Evolutionary conservation across 768 basidiomycete species (phyloP).

Genomic region (Suillus americanus): DNA sequence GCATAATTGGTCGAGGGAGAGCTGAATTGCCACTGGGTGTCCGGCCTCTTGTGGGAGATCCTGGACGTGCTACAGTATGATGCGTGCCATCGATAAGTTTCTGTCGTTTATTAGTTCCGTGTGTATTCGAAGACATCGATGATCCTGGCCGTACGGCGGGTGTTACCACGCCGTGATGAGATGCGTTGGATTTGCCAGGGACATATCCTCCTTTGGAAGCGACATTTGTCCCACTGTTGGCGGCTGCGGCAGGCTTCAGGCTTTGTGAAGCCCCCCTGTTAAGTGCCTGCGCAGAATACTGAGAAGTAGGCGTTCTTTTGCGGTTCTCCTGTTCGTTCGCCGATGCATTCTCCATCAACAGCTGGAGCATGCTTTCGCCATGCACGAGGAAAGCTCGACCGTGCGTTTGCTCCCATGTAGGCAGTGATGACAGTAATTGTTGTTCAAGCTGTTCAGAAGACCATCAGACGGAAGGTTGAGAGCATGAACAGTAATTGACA

Average conservation of each 20-base stretch:
- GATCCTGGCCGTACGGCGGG: conserved; percentile 57
- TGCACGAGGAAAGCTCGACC: conserved; percentile 80
- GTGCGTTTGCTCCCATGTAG: conserved; percentile 81
- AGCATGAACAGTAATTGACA: conserved; percentile 22
- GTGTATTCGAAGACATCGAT: conserved; percentile 42
- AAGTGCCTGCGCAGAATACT: conserved; percentile 31
- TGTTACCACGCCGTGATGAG: conserved; percentile 43
- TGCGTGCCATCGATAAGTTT: conserved; percentile 45
- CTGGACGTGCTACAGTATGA: conserved; percentile 17
- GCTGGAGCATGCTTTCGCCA: conserved; percentile 76
- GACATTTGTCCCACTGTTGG: conserved; percentile 8
- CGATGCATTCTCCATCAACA: conserved; percentile 71
- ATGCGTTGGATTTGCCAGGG: conserved; percentile 31
- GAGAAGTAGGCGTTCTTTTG: conserved; percentile 43
- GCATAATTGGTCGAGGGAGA: conserved; percentile 14
- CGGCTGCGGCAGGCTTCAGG: conserved; percentile 18
- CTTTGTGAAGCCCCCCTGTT: conserved; percentile 28
- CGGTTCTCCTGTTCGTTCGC: conserved; percentile 82
- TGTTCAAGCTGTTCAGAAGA: conserved; percentile 68
- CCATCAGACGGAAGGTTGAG: neutral
- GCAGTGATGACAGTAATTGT: conserved; percentile 76
- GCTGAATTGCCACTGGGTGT: conserved; percentile 24
- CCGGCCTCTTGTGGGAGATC: conserved; percentile 30
- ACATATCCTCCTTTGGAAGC: conserved; percentile 21
- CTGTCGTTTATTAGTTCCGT: conserved; percentile 60